Evolutionary conservation across 169 alveolate genomes (phyloP).

Genomic region (Babesia ovata): DNA sequence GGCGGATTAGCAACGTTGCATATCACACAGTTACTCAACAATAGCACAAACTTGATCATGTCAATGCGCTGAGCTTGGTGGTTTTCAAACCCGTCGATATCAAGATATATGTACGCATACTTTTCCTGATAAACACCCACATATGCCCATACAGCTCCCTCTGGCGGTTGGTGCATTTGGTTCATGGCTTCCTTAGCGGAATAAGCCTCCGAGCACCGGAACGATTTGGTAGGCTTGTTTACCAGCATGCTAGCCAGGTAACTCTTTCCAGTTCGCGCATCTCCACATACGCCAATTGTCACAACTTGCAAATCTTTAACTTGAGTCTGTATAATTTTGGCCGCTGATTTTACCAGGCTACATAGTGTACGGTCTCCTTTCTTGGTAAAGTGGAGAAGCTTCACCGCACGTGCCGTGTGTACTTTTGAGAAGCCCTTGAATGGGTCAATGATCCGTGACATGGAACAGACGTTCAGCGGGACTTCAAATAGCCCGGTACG

Average conservation of each 20-base stretch:
- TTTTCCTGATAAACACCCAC: slow-evolving; percentile 59
- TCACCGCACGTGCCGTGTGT: slow-evolving; percentile 45
- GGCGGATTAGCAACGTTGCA: slow-evolving; percentile 40
- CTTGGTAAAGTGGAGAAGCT: slow-evolving; percentile 27
- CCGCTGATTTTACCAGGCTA: slow-evolving; percentile 37
- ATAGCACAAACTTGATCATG: slow-evolving; percentile 39
- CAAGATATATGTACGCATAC: slow-evolving; percentile 56
- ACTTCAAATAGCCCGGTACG: slow-evolving; percentile 54
- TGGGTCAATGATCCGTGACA: slow-evolving; percentile 57
- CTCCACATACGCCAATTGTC: slow-evolving; percentile 52
- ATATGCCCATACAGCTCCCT: slow-evolving; percentile 60
- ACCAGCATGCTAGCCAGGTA: slow-evolving; percentile 61
- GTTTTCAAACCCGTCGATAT: slow-evolving; percentile 54
- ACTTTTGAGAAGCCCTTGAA: slow-evolving; percentile 64
- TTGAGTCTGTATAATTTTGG: slow-evolving; percentile 30
- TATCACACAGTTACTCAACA: slow-evolving; percentile 46
- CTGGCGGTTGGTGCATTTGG: slow-evolving; percentile 23
- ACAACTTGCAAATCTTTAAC: slow-evolving; percentile 47
- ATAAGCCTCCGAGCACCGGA: slow-evolving; percentile 45
- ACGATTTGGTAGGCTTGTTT: slow-evolving; percentile 37
- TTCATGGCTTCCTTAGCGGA: slow-evolving; percentile 2
- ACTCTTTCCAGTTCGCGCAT: slow-evolving; percentile 55
- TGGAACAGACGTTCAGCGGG: slow-evolving; percentile 51
- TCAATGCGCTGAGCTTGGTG: slow-evolving; percentile 23
- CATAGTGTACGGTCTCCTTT: slow-evolving; percentile 18